Base-by-base conservation (phyloP, 352 stramenopile species). In the Pythium diclinum region DNA sequence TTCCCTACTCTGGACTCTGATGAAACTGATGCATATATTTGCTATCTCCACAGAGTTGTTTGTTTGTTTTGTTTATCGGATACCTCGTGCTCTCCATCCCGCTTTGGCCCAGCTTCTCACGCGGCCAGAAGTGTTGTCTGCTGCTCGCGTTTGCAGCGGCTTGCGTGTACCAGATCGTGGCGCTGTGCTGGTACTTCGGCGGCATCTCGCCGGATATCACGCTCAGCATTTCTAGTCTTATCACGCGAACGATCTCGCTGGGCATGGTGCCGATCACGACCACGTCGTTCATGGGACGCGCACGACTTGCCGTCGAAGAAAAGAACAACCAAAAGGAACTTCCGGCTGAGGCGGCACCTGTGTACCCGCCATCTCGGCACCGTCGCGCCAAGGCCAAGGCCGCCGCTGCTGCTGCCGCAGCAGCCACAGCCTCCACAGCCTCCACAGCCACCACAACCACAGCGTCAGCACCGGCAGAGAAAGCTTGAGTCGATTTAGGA, bases 221-320 rank as follows among this genome's bases (percentile, higher is more conserved):
- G 63, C 51, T 89, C n/a, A 75, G 75, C 0, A 65, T 87, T 17
- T 89, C 81, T 3, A 87, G 81, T 30, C 74, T 87, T 56, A 87
- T 89, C 63, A 87, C 78, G 28, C 59, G 78, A n/a, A 83, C 83
- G 61, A 86, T 86, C 61, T 87, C 80, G 42, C 68, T 89, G 33
- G 80, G 80, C n/a, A 89, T 89, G 78, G 73, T 89, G 57, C 80
- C 78, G 10, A 83, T 89, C 67, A 87, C 80, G n/a, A 87, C 80
- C 34, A 85, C 75, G 8, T 87, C 78, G 17, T 89, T 87, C 61
- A 76, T 85, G 62, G 74, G 4, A 62, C 77, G 8, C 63, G 72
- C 33, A 67, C 72, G 38, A 61, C 46, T 46, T 5, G 11, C 33
- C 10, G 51, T 21, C 16, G 51, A 60, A 30, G 30, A 25, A 16